Evolutionary conservation across 352 stramenopile genomes (phyloP), one percentile per base, ranked within the genome.

Genomic region (Phytophthora colocasiae): DNA sequence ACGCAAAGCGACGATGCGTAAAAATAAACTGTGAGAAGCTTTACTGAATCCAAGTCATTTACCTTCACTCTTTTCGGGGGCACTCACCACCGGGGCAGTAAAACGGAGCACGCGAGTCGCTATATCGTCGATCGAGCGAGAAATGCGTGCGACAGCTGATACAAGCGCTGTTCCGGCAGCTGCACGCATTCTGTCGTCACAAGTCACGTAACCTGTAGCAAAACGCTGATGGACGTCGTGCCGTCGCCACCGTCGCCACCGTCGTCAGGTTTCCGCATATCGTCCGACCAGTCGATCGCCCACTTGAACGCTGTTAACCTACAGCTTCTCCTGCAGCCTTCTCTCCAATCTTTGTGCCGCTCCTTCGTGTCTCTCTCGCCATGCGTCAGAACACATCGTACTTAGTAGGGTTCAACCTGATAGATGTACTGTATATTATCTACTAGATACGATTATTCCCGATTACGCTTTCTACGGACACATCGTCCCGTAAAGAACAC

Each of bases 1-100:
- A 69, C 54, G 51, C 46, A 27, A 69, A 58, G 45, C 52, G 45
- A 69, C 61, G 61, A 69, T 47, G 46, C 53, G 53, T 64, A 69
- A 69, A 69, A 69, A 63, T 69, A 71, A 66, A 59, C 40, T 31
- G 47, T 15, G 43, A 56, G 43, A 51, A 54, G 19, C 38, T 19
- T 6, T 61, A 62, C 55, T 63, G 55, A 63, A 66, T 66, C 49
- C 58, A 53, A 66, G 58, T 53, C 58, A 62, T 26, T 5, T 14
- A 46, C 53, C 51, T 40, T 58, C 51, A 57, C 39, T 56, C 26
- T 14, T 36, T 36, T 36, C 31, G 9, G 31, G n/a, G 7, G 31
- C 31, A 36, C 31, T 36, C 12, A 55, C 19, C 38, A 63, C 38
- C 27, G 36, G 36, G 22, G 17, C 26, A 17, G 46, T 53, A 67